Base-by-base conservation (phyloP, 768 basidiomycete species). In the Nevesoporus exiguus region DNA sequence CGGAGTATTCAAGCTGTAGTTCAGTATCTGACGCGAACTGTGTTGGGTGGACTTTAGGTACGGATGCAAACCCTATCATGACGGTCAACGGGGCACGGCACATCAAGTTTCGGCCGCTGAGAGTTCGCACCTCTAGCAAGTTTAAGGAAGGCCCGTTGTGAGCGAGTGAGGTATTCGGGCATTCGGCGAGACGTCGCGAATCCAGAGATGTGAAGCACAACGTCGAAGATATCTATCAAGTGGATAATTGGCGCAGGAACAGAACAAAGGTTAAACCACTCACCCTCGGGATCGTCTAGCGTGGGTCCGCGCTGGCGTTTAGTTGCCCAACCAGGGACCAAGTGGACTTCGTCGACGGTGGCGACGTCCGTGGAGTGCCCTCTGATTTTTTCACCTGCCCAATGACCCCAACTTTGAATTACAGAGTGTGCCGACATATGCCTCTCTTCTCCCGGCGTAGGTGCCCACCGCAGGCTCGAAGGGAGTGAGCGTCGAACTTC, bases 291-390 rank as follows among this genome's bases (percentile, higher is more conserved):
- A 52, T 64, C 44, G 47, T 52, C 39, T 62, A 51, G 19, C 39
- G 57, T 17, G 21, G 57, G 59, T 43, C 54, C 61, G 15, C 58
- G 68, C 63, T 80, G 83, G 27, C 80, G 71, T 48, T 81, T 74
- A 7, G 80, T 77, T 3, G 90, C 91, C 88, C 90, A 93, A 2
- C 91, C 89, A 5, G 91, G 91, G 70, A 93, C 92, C 22, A 91
- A 63, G 17, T 77, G 74, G 3, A 88, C 62, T 37, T 74, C 74
- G 59, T 87, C 84, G 17, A 65, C 40, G 29, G 58, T 69, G n/a
- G 60, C 51, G 33, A 57, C 43, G 30, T 63, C 60, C 15, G 49
- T 5, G 44, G 66, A 59, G 47, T 64, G 64, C 13, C 68, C 68
- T 46, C 65, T 72, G 0, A 83, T 74, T 65, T 79, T 86, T 70